Base-by-base conservation (phyloP, 768 basidiomycete species). In the Mycena chlorophos region DNA sequence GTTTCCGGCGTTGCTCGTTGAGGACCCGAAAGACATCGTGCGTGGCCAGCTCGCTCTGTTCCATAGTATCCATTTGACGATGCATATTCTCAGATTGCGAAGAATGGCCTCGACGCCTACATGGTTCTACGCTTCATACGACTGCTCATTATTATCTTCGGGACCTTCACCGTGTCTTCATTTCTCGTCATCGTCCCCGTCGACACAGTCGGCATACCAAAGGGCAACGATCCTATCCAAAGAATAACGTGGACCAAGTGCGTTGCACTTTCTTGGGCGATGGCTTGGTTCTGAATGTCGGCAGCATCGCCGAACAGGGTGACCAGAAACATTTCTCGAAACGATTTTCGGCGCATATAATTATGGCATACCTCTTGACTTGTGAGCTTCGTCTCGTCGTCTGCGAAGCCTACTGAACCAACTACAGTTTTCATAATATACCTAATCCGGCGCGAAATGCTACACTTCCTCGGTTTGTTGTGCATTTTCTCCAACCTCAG, bases 71-170 rank as follows among this genome's bases (percentile, higher is more conserved):
- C 20, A 30, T 27, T 16, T 16, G 6, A 17, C 23, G 26, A 23
- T 20, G 20, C 30, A 43, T n/a, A 22, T 30, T 51, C 54, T 17
- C 50, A 82, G 81, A 83, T 82, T 57, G 65, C 73, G 17, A 81
- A 82, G 66, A 86, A 86, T 69, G 84, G 84, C 0, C 73, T 86
- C 51, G 88, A 89, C 68, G 85, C 87, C 66, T 79, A 79, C 56
- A 78, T 87, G 75, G 77, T 87, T 43, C 69, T 83, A 19, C 79
- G 87, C 52, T 85, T 85, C 70, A 66, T 86, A 58, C 81, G 82
- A 65, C 80, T 88, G 55, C 69, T 80, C n/a, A 80, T 88, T 57
- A 66, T 77, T 57, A 80, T 86, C 6, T 86, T 87, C 66, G 56
- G 74, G 12, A 67, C 73, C 8, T 78, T 78, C 61, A 88, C 82